phyloP scores from a whole-genome alignment of 768 basidiomycete genomes.

The Leucocoprinus sp. region DNA sequence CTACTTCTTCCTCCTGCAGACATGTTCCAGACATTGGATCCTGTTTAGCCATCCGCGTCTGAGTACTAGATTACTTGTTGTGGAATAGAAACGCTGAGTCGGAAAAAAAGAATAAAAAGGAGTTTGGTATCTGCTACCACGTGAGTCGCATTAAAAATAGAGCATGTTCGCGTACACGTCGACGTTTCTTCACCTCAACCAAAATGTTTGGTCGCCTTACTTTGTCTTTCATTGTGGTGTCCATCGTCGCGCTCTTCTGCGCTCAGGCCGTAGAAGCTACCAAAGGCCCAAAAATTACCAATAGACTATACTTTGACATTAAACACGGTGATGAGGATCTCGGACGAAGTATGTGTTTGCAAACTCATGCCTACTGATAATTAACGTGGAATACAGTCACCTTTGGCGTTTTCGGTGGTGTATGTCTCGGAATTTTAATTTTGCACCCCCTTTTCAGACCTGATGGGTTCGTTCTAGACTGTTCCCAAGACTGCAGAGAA shows the following conservation, averaged over 20 bases:
- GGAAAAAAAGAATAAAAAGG: too few relatives aligned
- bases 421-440: too few relatives aligned
- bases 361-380: conserved; percentile 4
- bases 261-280: conserved; percentile 68
- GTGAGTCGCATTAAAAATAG: conserved; percentile 4
- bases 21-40: too few relatives aligned
- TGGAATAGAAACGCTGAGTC: too few relatives aligned
- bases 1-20: too few relatives aligned
- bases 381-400: conserved; percentile 20
- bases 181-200: conserved; percentile 16
- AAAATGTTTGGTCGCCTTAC: conserved; percentile 59
- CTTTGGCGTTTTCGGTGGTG: conserved; percentile 87
- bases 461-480: conserved; percentile 42
- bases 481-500: conserved; percentile 97
- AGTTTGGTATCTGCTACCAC: background rate
- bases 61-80: too few relatives aligned
- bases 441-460: too few relatives aligned
- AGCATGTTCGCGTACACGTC: conserved; percentile 15
- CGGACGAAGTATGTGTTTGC: conserved; percentile 56
- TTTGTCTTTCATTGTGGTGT: conserved; percentile 51
- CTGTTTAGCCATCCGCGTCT: too few relatives aligned
- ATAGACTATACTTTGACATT: conserved; percentile 93
- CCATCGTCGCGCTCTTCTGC: conserved; percentile 64
- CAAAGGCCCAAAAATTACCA: conserved; percentile 84
- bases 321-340: conserved; percentile 83